Evolutionary conservation across 805 yeast genomes (phyloP), one percentile per base, ranked within the genome.

Genomic region (Wilhelminamyces savonicus): DNA sequence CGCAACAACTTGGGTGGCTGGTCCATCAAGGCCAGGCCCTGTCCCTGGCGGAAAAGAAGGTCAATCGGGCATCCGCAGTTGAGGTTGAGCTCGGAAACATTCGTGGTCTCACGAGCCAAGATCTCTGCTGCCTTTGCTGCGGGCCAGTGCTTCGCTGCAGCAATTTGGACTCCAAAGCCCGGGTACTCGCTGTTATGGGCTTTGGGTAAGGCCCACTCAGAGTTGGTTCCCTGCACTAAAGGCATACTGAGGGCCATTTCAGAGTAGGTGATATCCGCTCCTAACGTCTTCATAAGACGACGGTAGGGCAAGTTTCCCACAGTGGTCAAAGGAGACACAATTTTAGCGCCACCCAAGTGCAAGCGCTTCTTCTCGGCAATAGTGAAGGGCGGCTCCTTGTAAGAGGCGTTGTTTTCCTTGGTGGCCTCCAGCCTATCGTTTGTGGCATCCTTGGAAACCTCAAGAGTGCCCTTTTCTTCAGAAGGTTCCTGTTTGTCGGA

Each of bases 1-100:
- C 94, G 70, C 24, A 82, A 51, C 58, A 88, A 59, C 47, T 84
- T 76, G 3, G 94, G 79, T 7, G 95, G 94, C 46, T 83, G 86
- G 39, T 87, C 97, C 68, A 92, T 62, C 31, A 92, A 69, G 0
- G 95, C 97, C 21, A 94, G 78, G 2, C 99, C 99, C 38, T 94
- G 94, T 23, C 99, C 99, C 51, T 83, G 86, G 43, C 90, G 75
- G 56, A 79, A 92, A n/a, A 92, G 65, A 44, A 92, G 68, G 52
- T 94, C 98, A 43, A 92, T 92, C 11, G 99, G 99, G 56, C 99
- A 92, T 3, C 99, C 99, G 50, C 95, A 82, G 59, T 92, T 92
- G 47, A 92, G 70, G 52, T 92, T 92, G 40, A 92, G 64, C 50
- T 92, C 97, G 18, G 81, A 72, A n/a, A 82, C 74, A 34, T 69